Conservation (phyloP, 768 basidiomycete genomes). For the Pholiota molesta region DNA sequence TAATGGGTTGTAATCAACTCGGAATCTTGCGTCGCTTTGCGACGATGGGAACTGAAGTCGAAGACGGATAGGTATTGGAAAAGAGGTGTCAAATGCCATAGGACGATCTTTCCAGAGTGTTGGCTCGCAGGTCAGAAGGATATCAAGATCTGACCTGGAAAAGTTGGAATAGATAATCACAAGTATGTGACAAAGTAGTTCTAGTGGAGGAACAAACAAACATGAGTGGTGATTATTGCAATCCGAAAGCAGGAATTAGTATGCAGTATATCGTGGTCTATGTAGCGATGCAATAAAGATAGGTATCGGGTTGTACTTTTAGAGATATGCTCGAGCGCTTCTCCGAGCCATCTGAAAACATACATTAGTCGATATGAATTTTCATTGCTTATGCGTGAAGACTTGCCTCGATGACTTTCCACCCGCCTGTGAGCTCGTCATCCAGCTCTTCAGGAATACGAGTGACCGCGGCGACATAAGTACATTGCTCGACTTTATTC, state of each 20-base stretch:
- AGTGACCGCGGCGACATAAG: slow-evolving; percentile 91
- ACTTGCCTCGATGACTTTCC: slow-evolving; percentile 95
- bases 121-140: too few species aligned
- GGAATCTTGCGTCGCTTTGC: too few species aligned
- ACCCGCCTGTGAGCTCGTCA: slow-evolving; percentile 94
- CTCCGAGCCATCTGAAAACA: slow-evolving; percentile 42
- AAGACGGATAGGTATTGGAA: too few species aligned
- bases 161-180: too few species aligned
- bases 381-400: not conserved
- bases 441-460: slow-evolving; percentile 85
- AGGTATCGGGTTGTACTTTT: slow-evolving; percentile 29
- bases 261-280: slow-evolving; percentile 20
- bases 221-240: slow-evolving; percentile 15
- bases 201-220: not conserved
- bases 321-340: slow-evolving; percentile 50
- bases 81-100: too few species aligned
- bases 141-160: too few species aligned
- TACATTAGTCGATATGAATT: slow-evolving; percentile 7
- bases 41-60: too few species aligned
- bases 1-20: too few species aligned
- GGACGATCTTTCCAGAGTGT: too few species aligned
- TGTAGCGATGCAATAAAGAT: slow-evolving; percentile 19
- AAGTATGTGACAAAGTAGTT: not conserved
- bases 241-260: slow-evolving; percentile 15
- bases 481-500: slow-evolving; percentile 90